phyloP scores from a whole-genome alignment of 257 asterid species.

The Striga asiatica region DNA sequence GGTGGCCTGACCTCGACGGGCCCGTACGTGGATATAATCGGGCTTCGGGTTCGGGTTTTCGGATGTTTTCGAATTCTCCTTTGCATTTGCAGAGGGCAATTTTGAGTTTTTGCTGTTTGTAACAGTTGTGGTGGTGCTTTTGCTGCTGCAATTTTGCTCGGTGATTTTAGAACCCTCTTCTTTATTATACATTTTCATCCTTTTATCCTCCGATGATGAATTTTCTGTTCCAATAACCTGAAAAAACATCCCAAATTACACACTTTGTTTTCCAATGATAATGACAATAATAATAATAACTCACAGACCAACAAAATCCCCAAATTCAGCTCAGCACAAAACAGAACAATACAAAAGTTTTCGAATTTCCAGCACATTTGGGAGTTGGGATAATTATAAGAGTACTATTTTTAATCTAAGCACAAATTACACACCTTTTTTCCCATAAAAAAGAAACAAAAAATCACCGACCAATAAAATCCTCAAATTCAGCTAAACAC shows the following conservation, averaged over 20 bases:
- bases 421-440: too few species aligned
- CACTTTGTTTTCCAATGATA: too few species aligned
- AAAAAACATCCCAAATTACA: neutral
- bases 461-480: too few species aligned
- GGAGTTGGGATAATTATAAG: too few species aligned
- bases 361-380: too few species aligned
- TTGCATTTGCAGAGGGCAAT: conserved; percentile 20
- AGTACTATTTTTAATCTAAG: too few species aligned
- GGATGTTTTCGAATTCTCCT: conserved; percentile 31
- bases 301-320: too few species aligned
- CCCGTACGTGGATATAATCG: conserved; percentile 88
- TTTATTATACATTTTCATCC: conserved; percentile 30
- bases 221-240: conserved; percentile 41
- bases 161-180: conserved; percentile 45
- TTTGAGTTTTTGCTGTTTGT: conserved; percentile 20
- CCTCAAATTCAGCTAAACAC: too few species aligned
- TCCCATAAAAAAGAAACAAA: too few species aligned
- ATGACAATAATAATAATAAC: neutral
- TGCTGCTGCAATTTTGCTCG: conserved; percentile 38
- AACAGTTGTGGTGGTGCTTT: conserved; percentile 21
- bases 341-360: too few species aligned
- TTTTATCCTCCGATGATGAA: conserved; percentile 44
- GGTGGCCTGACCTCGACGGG: conserved; percentile 95
- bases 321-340: too few species aligned
- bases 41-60: conserved; percentile 34